A percentile compares a stretch with the other conserved stretches of the same genome.
phyloP scores from a whole-genome alignment of 345 rosid species.

The Limnanthes douglasii region DNA sequence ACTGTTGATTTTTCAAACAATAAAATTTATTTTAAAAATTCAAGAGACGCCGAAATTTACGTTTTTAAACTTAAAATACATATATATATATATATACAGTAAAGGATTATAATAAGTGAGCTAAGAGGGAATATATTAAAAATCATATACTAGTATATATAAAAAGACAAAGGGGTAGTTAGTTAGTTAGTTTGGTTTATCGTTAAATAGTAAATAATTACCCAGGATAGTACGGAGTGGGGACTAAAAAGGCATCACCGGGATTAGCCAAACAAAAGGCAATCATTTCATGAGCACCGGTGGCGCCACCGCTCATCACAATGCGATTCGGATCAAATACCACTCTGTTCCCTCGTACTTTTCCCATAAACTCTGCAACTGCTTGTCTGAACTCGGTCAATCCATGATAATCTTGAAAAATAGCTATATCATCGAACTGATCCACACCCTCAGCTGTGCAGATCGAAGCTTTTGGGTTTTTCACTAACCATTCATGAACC shows the following conservation, averaged over 20 bases:
- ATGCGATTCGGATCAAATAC: slow-evolving; percentile 45
- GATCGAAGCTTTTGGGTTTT: slow-evolving; percentile 64
- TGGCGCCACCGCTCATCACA: slow-evolving; percentile 84
- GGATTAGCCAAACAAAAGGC: slow-evolving; percentile 75
- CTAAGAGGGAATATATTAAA: too few species aligned
- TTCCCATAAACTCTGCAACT: slow-evolving; percentile 64
- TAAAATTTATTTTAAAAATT: too few species aligned
- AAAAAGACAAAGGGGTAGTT: too few species aligned
- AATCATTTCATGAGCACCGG: slow-evolving; percentile 64
- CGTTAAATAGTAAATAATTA: slow-evolving; percentile 18
- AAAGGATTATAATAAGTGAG: too few species aligned
- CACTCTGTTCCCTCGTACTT: slow-evolving; percentile 33
- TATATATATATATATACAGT: too few species aligned
- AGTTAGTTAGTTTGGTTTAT: too few species aligned
- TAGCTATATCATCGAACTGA: slow-evolving; percentile 46
- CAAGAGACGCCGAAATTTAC: too few species aligned
- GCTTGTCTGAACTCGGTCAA: slow-evolving; percentile 77
- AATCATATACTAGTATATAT: too few species aligned
- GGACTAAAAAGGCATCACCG: slow-evolving; percentile 72
- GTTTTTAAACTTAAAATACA: too few species aligned
- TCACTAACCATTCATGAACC: slow-evolving; percentile 51
- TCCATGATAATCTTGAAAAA: slow-evolving; percentile 87
- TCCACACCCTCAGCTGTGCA: slow-evolving; percentile 43
- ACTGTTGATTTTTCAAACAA: too few species aligned
- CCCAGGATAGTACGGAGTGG: slow-evolving; percentile 74